A percentile compares a stretch with the other conserved stretches of the same genome.
These are phyloP conservation scores for Handroanthus guayacan DNA, from an alignment of 257 asterid genomes.

Conservation along the genomic window DNA sequence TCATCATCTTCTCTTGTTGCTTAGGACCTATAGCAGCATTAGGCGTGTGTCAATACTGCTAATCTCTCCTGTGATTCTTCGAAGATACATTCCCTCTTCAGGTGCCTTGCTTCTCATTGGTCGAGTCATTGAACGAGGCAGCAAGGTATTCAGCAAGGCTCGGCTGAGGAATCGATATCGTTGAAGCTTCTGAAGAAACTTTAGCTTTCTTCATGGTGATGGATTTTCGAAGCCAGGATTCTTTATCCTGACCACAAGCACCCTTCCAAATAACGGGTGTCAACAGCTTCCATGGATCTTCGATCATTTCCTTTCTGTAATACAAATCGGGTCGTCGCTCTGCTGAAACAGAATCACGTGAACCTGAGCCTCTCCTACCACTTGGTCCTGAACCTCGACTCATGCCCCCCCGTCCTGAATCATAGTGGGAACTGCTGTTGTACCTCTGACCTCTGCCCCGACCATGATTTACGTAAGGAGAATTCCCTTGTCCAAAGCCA, in stretches of 20 bases:
- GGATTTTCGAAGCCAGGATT: conserved; percentile 61
- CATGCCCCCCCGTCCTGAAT: conserved; percentile 40
- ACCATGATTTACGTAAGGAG: conserved; percentile 44
- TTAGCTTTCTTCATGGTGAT: conserved; percentile 58
- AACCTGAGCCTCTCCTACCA: conserved; percentile 49
- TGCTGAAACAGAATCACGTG: conserved; percentile 42
- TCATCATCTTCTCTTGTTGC: background rate
- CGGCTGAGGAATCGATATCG: conserved; percentile 45
- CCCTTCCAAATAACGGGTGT: conserved; percentile 67
- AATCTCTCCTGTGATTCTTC: background rate
- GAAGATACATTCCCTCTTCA: conserved; percentile 9
- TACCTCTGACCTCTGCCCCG: conserved; percentile 53
- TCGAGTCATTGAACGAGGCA: conserved; percentile 60
- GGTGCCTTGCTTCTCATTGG: conserved; percentile 33
- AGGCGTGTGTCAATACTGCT: background rate
- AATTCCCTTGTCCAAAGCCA: conserved; percentile 36
- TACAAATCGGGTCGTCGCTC: conserved; percentile 53
- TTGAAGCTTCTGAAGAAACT: conserved; percentile 50
- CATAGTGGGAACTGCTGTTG: conserved; percentile 39
- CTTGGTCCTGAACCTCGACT: conserved; percentile 43
- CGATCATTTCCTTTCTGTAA: conserved; percentile 73
- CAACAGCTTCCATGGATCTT: conserved; percentile 79
- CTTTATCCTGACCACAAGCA: conserved; percentile 25
- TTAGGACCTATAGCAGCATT: background rate
- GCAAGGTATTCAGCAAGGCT: conserved; percentile 88